Percentiles rank a stretch among this genome's conserved stretches.
These are phyloP conservation scores for Cyclotella sp. DNA, from an alignment of 108 stramenopile genomes.

Conservation along the genomic window DNA sequence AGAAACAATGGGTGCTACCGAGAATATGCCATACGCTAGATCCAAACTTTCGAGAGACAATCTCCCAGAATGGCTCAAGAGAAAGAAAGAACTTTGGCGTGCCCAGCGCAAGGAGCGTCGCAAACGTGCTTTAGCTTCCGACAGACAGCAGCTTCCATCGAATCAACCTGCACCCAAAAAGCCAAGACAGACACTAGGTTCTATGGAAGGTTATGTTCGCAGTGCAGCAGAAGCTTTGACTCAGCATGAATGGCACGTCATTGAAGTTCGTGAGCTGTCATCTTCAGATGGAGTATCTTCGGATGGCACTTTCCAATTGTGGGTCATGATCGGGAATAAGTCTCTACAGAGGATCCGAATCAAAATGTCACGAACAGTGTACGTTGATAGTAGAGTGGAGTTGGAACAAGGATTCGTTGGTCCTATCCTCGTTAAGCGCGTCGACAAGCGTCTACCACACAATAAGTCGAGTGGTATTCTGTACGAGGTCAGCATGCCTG, in stretches of 20 bases:
- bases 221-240: conserved; percentile 71
- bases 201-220: conserved; percentile 83
- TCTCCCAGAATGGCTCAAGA: conserved; percentile 87
- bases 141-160: conserved; percentile 10
- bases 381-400: conserved; percentile 68
- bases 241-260: conserved; percentile 88
- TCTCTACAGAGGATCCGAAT: conserved; percentile 83
- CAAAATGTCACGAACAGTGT: conserved; percentile 84
- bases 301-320: conserved; percentile 89
- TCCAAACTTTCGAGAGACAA: conserved; percentile 64
- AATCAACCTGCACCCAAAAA: conserved; percentile 32
- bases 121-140: conserved; percentile 23
- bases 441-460: conserved; percentile 91
- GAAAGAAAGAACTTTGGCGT: conserved; percentile 90
- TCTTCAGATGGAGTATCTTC: conserved; percentile 67
- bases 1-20: conserved; percentile 14
- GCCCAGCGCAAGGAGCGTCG: conserved; percentile 58
- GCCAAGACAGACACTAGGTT: conserved; percentile 53
- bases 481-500: conserved; percentile 93
- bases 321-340: conserved; percentile 88
- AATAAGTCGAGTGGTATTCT: conserved; percentile 65
- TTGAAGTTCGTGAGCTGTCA: conserved; percentile 91
- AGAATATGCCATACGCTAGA: conserved; percentile 31
- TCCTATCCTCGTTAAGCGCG: conserved; percentile 58
- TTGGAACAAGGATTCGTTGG: conserved; percentile 46